phyloP scores from a whole-genome alignment of 1,139 yeast genomes.

The Diutina neorugosa region DNA sequence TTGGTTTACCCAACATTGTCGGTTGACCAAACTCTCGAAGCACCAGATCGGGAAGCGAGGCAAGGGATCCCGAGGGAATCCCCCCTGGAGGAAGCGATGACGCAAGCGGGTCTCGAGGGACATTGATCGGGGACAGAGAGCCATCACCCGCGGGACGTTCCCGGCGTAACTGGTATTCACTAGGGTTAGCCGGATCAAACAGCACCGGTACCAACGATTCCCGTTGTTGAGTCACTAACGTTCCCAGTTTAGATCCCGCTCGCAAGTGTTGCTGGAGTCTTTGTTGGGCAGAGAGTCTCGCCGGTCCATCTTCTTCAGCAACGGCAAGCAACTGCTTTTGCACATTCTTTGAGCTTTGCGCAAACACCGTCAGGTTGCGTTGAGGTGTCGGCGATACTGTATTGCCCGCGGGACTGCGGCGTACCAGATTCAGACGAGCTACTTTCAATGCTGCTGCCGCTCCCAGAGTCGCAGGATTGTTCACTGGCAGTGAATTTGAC shows the following conservation, averaged over 20 bases:
- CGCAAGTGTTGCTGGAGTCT: constrained; percentile 28
- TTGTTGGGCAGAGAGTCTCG: constrained; percentile 25
- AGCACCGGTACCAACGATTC: constrained; percentile 25
- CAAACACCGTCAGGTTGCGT: not conserved
- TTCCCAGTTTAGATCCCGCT: constrained; percentile 28
- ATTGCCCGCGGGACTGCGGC: not conserved
- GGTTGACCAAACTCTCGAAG: not conserved
- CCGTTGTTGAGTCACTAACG: constrained; percentile 27
- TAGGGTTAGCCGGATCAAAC: constrained; percentile 30
- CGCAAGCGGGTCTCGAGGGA: not conserved
- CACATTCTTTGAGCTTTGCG: not conserved
- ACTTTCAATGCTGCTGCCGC: constrained; percentile 2
- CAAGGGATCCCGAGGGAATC: not conserved
- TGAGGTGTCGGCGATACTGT: not conserved
- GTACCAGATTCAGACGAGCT: not conserved
- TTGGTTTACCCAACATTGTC: constrained; percentile 1
- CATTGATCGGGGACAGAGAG: not conserved
- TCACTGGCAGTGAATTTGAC: constrained; percentile 1
- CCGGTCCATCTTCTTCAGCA: not conserved
- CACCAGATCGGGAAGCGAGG: not conserved
- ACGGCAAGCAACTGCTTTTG: constrained; percentile 3
- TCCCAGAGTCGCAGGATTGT: constrained; percentile 1
- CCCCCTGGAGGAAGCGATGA: not conserved
- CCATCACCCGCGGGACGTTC: not conserved
- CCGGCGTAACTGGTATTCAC: constrained; percentile 10